Evolutionary conservation across 257 asterid species (phyloP).

Genomic region (Nicotiana tabacum): DNA sequence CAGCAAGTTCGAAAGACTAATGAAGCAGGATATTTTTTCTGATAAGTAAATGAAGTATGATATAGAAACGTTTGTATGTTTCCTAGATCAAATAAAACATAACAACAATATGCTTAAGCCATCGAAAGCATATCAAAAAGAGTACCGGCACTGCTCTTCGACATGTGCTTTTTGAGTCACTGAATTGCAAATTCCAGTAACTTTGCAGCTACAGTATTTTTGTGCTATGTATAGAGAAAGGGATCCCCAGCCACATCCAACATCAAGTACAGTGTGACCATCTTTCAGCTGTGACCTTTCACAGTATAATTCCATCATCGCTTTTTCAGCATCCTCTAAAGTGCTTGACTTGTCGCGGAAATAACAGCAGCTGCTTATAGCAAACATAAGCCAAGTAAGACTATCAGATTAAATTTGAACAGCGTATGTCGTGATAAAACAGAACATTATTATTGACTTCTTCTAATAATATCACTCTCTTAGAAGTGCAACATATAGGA

Average conservation of each 20-base stretch:
- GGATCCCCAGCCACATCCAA: slow-evolving; percentile 99
- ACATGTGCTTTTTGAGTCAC: slow-evolving; percentile 75
- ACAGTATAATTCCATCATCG: slow-evolving; percentile 77
- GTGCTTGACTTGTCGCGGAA: slow-evolving; percentile 58
- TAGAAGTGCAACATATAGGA: not conserved
- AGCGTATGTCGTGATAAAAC: not conserved
- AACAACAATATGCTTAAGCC: not conserved
- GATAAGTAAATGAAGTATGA: not conserved
- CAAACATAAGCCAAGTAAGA: not conserved
- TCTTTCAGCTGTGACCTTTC: slow-evolving; percentile 76
- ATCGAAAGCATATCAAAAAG: not conserved
- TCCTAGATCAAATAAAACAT: not conserved
- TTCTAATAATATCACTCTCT: no score
- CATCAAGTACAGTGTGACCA: slow-evolving; percentile 89
- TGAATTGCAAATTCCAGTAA: slow-evolving; percentile 90
- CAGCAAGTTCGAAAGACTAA: not conserved
- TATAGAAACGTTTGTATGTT: not conserved
- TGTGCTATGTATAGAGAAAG: slow-evolving; percentile 66
- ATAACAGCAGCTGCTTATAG: slow-evolving; percentile 63
- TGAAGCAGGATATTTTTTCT: not conserved
- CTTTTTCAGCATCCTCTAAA: slow-evolving; percentile 86
- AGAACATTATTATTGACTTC: no score
- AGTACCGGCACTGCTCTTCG: slow-evolving; percentile 65
- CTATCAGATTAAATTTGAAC: not conserved
- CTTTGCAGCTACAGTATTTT: slow-evolving; percentile 59